A percentile compares a stretch with the other conserved stretches of the same genome.
phyloP scores from a whole-genome alignment of 352 stramenopile genomes.

The Hyaloperonospora brassicae region DNA sequence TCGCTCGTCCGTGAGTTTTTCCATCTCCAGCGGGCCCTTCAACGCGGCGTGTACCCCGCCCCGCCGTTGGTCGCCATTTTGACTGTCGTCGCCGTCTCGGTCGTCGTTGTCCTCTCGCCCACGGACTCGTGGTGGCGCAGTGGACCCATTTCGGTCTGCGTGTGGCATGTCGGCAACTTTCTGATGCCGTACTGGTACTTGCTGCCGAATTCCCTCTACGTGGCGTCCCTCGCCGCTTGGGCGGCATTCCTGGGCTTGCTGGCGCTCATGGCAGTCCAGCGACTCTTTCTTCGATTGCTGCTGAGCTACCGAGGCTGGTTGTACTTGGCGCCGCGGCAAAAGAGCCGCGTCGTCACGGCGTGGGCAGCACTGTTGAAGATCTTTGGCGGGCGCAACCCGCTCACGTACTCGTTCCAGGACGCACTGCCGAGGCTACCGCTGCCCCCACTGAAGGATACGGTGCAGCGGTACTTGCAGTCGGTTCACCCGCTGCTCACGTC shows the following conservation, averaged over 20 bases:
- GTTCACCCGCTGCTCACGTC: slow-evolving; percentile 84
- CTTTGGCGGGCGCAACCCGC: slow-evolving; percentile 62
- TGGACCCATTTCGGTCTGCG: slow-evolving; percentile 52
- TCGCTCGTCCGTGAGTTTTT: slow-evolving; percentile 48
- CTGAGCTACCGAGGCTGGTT: slow-evolving; percentile 86
- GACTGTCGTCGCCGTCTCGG: slow-evolving; percentile 52
- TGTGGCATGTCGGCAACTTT: slow-evolving; percentile 77
- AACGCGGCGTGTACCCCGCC: slow-evolving; percentile 70
- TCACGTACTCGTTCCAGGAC: slow-evolving; percentile 89
- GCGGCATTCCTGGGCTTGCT: slow-evolving; percentile 73
- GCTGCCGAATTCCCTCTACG: slow-evolving; percentile 61
- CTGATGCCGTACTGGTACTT: slow-evolving; percentile 62
- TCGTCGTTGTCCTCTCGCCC: slow-evolving; percentile 46
- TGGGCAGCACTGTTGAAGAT: slow-evolving; percentile 82
- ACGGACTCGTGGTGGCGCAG: slow-evolving; percentile 83
- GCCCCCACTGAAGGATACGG: slow-evolving; percentile 88
- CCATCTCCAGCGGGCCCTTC: slow-evolving; percentile 62
- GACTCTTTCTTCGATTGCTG: slow-evolving; percentile 69
- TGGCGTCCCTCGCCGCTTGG: slow-evolving; percentile 81
- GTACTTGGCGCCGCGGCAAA: slow-evolving; percentile 66
- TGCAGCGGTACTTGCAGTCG: slow-evolving; percentile 88
- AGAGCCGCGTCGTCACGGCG: slow-evolving; percentile 50
- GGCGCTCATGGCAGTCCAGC: slow-evolving; percentile 79
- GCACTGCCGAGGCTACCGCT: slow-evolving; percentile 89
- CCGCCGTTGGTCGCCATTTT: slow-evolving; percentile 54